Evolutionary conservation across 495 filamentous ascomycete genomes (phyloP).

Genomic region (Sporormia fimetaria): DNA sequence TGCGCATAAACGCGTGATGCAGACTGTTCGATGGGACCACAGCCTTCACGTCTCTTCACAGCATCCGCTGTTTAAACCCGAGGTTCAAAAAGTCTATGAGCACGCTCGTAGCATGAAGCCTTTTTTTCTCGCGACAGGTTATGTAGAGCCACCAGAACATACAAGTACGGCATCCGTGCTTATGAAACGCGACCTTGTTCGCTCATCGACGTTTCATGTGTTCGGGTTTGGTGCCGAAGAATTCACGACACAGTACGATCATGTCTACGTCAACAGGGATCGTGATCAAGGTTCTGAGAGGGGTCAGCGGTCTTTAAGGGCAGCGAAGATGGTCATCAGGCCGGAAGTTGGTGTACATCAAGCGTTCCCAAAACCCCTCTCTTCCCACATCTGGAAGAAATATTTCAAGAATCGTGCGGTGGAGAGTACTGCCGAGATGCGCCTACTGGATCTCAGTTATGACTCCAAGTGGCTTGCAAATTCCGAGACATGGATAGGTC

Average conservation of each 20-base stretch:
- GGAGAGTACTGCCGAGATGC: not conserved
- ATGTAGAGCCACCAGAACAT: no score
- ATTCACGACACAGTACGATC: conserved; percentile 33
- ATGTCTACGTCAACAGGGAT: conserved; percentile 24
- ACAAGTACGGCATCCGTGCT: no score
- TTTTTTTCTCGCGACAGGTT: no score
- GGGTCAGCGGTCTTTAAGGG: conserved; percentile 2
- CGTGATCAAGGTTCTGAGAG: not conserved
- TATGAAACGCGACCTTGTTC: conserved; percentile 7
- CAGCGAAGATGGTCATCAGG: conserved; percentile 5
- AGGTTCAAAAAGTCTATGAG: not conserved
- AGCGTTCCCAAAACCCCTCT: not conserved
- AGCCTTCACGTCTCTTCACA: conserved; percentile 4
- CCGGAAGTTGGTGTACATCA: not conserved
- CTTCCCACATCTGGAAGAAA: not conserved
- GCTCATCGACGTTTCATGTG: conserved; percentile 32
- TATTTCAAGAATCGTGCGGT: not conserved
- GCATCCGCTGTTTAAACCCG: not conserved
- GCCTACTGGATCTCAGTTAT: not conserved
- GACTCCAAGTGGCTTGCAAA: conserved; percentile 4
- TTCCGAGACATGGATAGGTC: not conserved
- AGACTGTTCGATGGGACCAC: conserved; percentile 1
- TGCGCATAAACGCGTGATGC: not conserved
- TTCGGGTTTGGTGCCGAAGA: conserved; percentile 45
- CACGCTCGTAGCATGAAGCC: no score